Percentiles rank a stretch among this genome's conserved stretches.
These are phyloP conservation scores for Bryoerythrophyllum caledonicum DNA, from an alignment of 225 moss, liverwort and hornwort species.

Conservation along the genomic window DNA sequence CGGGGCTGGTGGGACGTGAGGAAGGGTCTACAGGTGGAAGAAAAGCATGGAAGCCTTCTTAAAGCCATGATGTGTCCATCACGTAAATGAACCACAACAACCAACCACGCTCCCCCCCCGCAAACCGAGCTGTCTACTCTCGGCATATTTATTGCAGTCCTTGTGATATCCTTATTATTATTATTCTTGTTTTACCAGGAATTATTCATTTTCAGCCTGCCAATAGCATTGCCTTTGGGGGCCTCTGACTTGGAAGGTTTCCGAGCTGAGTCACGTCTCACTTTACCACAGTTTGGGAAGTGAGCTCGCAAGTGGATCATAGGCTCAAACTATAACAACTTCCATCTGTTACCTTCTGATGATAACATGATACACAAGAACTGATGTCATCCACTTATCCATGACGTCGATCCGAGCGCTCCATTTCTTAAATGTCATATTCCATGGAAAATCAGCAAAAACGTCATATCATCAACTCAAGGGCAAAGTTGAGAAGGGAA, in stretches of 20 bases:
- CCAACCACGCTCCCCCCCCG: slow-evolving; percentile 22
- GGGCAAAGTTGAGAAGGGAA: background rate
- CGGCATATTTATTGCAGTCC: slow-evolving; percentile 22
- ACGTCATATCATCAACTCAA: too few relatives aligned
- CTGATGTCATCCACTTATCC: background rate
- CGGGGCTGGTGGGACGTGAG: slow-evolving; percentile 25
- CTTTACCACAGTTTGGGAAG: background rate
- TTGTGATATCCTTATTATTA: background rate
- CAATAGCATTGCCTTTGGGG: background rate
- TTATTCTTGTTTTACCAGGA: background rate
- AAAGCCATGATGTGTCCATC: slow-evolving; percentile 27
- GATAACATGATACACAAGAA: background rate
- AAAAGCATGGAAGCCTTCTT: slow-evolving; percentile 24
- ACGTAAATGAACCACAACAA: slow-evolving; percentile 28
- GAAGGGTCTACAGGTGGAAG: slow-evolving; percentile 20
- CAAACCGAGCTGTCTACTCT: slow-evolving; percentile 10
- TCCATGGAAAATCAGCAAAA: background rate
- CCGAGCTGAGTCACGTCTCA: background rate
- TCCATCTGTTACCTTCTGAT: background rate
- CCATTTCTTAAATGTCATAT: background rate
- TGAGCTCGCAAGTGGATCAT: background rate
- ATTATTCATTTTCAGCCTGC: slow-evolving; percentile 16
- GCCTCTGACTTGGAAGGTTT: background rate
- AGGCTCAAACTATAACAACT: slow-evolving; percentile 16
- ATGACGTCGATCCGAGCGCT: background rate